Percentiles rank a stretch among this genome's conserved stretches.
These are phyloP conservation scores for Elongisporangium undulatum DNA, from an alignment of 352 stramenopile species.

Conservation along the genomic window DNA sequence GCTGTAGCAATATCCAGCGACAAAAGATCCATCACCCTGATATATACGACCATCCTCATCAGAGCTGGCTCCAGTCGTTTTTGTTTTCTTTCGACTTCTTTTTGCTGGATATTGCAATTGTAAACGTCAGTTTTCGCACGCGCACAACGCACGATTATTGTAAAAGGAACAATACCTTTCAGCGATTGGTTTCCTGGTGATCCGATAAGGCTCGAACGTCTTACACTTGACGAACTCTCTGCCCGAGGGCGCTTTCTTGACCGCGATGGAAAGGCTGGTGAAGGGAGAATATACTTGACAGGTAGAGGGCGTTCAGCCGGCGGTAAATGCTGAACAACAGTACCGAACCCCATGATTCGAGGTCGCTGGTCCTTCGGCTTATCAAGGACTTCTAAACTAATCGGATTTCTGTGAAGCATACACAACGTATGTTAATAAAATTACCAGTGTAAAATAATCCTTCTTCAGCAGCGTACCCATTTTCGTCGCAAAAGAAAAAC, in stretches of 20 bases:
- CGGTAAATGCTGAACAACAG: constrained; percentile 70
- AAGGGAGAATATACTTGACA: constrained; percentile 63
- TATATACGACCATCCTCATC: constrained; percentile 21
- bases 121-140: constrained; percentile 1
- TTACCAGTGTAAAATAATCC: neutral
- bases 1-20: constrained; percentile 8
- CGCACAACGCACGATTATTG: constrained; percentile 1
- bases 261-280: constrained; percentile 66
- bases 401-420: constrained; percentile 38
- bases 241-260: constrained; percentile 65
- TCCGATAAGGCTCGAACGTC: neutral
- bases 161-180: constrained; percentile 10
- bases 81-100: constrained; percentile 17
- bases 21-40: constrained; percentile 44
- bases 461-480: constrained; percentile 35
- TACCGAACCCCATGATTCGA: constrained; percentile 83
- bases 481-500: constrained; percentile 86
- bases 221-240: constrained; percentile 18
- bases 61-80: constrained; percentile 5
- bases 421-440: neutral
- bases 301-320: constrained; percentile 53
- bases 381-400: constrained; percentile 80
- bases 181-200: neutral
- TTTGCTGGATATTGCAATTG: constrained; percentile 10
- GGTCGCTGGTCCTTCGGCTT: constrained; percentile 65